Conservation (phyloP, 306 rosid species). For the Mimosa bimucronata region DNA sequence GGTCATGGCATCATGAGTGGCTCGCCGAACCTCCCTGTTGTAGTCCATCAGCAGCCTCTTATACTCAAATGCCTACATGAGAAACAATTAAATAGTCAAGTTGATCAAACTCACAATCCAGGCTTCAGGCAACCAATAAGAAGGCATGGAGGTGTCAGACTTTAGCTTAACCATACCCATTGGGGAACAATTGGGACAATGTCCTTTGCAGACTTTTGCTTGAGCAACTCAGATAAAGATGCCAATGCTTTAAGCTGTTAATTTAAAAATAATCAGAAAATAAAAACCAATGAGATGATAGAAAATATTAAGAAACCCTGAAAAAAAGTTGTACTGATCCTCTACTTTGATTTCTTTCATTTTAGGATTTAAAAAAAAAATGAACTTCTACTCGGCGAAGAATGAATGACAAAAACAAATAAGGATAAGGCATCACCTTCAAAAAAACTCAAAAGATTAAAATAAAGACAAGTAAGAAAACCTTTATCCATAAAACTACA, state of each 20-base stretch:
- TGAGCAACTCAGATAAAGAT: constrained; percentile 66
- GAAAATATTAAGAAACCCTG: constrained; percentile 15
- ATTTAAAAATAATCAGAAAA: constrained; percentile 7
- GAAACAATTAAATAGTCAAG: constrained; percentile 31
- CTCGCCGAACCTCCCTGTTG: constrained; percentile 92
- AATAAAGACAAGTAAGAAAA: neutral
- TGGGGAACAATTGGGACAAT: constrained; percentile 73
- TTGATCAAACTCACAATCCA: constrained; percentile 32
- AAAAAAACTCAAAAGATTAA: neutral
- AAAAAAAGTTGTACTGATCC: neutral
- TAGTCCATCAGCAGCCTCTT: constrained; percentile 92
- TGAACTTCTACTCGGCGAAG: neutral
- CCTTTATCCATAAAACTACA: neutral
- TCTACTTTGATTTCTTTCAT: neutral
- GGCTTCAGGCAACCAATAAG: constrained; percentile 9
- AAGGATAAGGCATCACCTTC: neutral
- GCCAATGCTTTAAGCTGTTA: constrained; percentile 89
- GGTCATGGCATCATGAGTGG: constrained; percentile 89
- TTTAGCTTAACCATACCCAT: constrained; percentile 59
- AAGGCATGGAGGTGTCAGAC: neutral
- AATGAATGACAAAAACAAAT: neutral
- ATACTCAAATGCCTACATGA: constrained; percentile 81
- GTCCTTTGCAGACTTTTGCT: constrained; percentile 76
- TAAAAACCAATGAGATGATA: constrained; percentile 36
- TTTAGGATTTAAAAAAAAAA: neutral